Conservation (phyloP, 1,139 yeast genomes). For the Saccharomyces hybrid region DNA sequence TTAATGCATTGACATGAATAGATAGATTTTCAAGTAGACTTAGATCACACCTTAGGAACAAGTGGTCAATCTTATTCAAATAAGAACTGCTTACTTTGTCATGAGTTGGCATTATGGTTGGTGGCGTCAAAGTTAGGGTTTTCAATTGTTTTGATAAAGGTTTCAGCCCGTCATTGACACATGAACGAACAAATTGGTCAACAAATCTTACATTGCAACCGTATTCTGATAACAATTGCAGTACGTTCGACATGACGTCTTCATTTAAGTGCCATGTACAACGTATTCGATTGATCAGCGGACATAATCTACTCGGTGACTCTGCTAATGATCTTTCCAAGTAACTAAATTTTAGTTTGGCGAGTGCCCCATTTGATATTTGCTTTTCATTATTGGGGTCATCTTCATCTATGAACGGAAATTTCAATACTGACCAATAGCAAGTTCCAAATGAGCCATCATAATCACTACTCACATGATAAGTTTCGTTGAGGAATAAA, state of each 20-base stretch:
- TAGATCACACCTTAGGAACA: constrained; percentile 14
- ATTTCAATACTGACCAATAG: constrained; percentile 23
- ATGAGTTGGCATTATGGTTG: constrained; percentile 19
- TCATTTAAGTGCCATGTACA: constrained; percentile 30
- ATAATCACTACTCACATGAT: constrained; percentile 20
- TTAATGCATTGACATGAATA: constrained; percentile 24
- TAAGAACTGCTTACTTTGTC: constrained; percentile 11
- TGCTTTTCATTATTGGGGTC: neutral
- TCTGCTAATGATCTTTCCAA: constrained; percentile 20
- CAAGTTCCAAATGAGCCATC: constrained; percentile 20
- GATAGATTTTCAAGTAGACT: constrained; percentile 18
- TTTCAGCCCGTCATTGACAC: constrained; percentile 14
- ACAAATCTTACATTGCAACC: constrained; percentile 18
- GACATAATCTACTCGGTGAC: constrained; percentile 15
- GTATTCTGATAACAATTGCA: constrained; percentile 13
- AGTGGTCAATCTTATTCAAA: constrained; percentile 11
- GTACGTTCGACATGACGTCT: constrained; percentile 13
- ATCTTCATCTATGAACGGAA: constrained; percentile 7
- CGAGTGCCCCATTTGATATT: constrained; percentile 3
- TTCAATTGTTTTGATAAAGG: constrained; percentile 12
- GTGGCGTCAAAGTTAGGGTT: constrained; percentile 25
- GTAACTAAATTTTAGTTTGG: constrained; percentile 14
- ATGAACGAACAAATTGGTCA: constrained; percentile 23
- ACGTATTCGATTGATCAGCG: constrained; percentile 20
- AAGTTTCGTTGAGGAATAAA: constrained; percentile 23